Evolutionary conservation across 2,329 filamentous ascomycete genomes (phyloP), one percentile per base, ranked within the genome.

Genomic region (Pseudogymnoascus sp.): DNA sequence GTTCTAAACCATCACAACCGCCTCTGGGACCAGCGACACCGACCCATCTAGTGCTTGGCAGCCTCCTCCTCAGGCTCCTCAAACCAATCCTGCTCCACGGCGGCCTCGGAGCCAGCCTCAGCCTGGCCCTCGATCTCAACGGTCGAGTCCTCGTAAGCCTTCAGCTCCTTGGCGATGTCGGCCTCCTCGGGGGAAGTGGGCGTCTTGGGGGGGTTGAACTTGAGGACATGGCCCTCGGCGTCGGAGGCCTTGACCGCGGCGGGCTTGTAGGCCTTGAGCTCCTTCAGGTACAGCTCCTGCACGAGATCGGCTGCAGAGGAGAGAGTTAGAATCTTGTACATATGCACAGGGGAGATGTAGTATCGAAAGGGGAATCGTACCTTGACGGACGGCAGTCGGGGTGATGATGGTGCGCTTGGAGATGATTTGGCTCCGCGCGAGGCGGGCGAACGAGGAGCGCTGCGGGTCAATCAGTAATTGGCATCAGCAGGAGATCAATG

Each of bases 281-380:
- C 92, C 78, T 88, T 89, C 71, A 99, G 87, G 84, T 99, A 99
- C 75, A 99, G 85, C 76, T 97, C 93, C 80, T 97, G 94, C 72
- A 99, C 91, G 73, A 96, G 86, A 78, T 99, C 94, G 86, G 91
- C 94, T 97, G 75, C 6, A 25, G 28, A 23, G 33, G 59, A 28
- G 28, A 35, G 12, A n/a, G 28, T 63, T 61, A 55, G 45, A 55
- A 19, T 55, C 5, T 12, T 52, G 23, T 11, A 55, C 28, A 60
- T 8, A 49, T 16, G 35, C 38, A 16, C 9, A 23, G 11, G 8
- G 16, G 14, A n/a, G 38, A 60, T 55, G 8, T 19, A 55, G n/a
- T n/a, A 62, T 60, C 33, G 25, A 11, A n/a, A 16, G 23, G 30
- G 30, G 30, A 58, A 41, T 33, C 70, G 62, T 68, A 74, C 72